A percentile compares a stretch with the other conserved stretches of the same genome.
Conservation (phyloP, 495 filamentous ascomycete species). For the Ramalina intermedia region DNA sequence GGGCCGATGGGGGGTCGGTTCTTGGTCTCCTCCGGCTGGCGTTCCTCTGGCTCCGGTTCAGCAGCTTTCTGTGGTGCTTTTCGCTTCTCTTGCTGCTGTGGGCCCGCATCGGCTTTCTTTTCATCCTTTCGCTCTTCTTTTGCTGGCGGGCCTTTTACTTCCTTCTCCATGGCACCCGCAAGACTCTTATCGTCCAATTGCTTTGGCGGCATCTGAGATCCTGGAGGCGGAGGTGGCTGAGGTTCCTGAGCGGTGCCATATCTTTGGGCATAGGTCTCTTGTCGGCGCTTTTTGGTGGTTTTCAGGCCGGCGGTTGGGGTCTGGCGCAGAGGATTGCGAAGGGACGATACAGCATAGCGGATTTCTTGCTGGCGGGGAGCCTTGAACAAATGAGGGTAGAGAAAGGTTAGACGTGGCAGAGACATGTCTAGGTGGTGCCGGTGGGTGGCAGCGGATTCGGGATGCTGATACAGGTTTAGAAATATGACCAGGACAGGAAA, state of each 20-base stretch:
- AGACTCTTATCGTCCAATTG: constrained; percentile 7
- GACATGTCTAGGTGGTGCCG: constrained; percentile 35
- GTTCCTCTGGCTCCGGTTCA: constrained; percentile 14
- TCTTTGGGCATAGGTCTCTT: constrained; percentile 33
- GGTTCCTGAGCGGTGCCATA: constrained; percentile 37
- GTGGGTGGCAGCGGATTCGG: too few relatives aligned
- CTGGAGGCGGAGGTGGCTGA: constrained; percentile 25
- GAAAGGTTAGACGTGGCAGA: constrained; percentile 50
- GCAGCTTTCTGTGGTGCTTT: constrained; percentile 13
- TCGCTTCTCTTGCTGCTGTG: constrained; percentile 3
- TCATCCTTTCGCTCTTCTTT: constrained; percentile 5
- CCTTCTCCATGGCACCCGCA: constrained; percentile 11
- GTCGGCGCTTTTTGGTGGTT: constrained; percentile 24
- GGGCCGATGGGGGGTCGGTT: constrained; percentile 9
- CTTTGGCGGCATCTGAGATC: constrained; percentile 2
- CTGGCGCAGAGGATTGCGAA: constrained; percentile 6
- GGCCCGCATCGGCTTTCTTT: constrained; percentile 8
- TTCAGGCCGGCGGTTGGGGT: constrained; percentile 22
- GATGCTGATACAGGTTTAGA: too few relatives aligned
- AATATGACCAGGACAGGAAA: too few relatives aligned
- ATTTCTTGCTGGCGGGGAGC: constrained; percentile 26
- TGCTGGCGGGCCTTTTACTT: constrained; percentile 10
- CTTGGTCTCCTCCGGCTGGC: constrained; percentile 9
- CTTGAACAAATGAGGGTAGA: constrained; percentile 56
- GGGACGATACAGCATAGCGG: constrained; percentile 17